Conservation (phyloP, 2,329 filamentous ascomycete genomes). For the Stachybotrys chartarum region DNA sequence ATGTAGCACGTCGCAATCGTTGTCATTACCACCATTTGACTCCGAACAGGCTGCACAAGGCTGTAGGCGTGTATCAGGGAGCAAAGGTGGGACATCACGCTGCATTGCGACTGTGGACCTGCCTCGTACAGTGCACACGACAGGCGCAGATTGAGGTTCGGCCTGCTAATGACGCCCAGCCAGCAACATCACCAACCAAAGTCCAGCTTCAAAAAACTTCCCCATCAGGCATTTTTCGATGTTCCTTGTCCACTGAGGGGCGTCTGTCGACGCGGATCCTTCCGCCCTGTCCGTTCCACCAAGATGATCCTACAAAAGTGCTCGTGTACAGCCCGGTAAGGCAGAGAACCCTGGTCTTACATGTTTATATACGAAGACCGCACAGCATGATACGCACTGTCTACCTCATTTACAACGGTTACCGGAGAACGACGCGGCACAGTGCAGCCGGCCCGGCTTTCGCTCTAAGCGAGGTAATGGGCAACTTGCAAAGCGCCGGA, state of each 20-base stretch:
- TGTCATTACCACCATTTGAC: too few species aligned
- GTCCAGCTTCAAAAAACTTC: not conserved
- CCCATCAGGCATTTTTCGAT: not conserved
- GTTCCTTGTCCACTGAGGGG: not conserved
- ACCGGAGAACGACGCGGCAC: too few species aligned
- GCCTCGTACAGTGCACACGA: not conserved
- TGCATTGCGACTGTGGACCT: not conserved
- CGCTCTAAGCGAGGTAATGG: not conserved
- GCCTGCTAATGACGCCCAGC: too few species aligned
- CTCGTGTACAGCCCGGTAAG: not conserved
- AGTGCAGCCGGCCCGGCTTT: not conserved
- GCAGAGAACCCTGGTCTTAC: not conserved
- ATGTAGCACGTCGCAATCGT: too few species aligned
- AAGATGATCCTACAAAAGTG: not conserved
- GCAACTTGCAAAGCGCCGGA: not conserved
- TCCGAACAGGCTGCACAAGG: too few species aligned
- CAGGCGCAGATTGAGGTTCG: not conserved
- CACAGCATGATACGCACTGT: too few species aligned
- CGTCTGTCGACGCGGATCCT: too few species aligned
- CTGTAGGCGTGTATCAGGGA: too few species aligned
- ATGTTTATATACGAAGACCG: not conserved
- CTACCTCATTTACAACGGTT: too few species aligned
- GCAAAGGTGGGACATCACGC: too few species aligned
- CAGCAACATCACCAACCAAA: not conserved
- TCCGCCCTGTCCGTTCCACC: too few species aligned